These are phyloP conservation scores for Linderniella brevidens DNA, from an alignment of 257 asterid species.

Conservation along the genomic window DNA sequence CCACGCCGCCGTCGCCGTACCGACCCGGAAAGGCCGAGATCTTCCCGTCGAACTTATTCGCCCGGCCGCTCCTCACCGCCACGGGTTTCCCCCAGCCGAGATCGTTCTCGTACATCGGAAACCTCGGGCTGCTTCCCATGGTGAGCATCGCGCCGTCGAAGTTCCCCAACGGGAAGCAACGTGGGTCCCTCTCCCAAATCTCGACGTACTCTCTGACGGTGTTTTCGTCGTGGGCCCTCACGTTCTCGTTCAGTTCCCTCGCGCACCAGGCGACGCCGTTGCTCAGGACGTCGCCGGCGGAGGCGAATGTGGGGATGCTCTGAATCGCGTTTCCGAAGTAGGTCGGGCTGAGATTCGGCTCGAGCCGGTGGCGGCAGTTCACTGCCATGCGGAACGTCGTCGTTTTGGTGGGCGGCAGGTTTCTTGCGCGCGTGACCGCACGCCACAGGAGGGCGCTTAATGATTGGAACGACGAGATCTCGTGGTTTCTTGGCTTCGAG, in stretches of 20 bases:
- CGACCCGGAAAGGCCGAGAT: constrained; percentile 35
- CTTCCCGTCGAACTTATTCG: constrained; percentile 35
- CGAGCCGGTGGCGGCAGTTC: constrained; percentile 47
- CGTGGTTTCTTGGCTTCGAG: constrained; percentile 11
- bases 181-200: constrained; percentile 36
- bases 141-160: constrained; percentile 41
- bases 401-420: constrained; percentile 19
- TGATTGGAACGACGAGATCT: constrained; percentile 52
- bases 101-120: constrained; percentile 35
- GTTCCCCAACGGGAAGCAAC: constrained; percentile 46
- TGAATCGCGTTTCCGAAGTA: constrained; percentile 68
- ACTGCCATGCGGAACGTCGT: constrained; percentile 57
- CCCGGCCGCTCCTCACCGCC: constrained; percentile 28
- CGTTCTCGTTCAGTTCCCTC: constrained; percentile 24
- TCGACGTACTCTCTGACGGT: constrained; percentile 23
- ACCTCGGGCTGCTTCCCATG: constrained; percentile 36
- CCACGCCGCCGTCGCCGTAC: constrained; percentile 28
- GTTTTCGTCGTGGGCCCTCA: constrained; percentile 26
- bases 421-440: constrained; percentile 41
- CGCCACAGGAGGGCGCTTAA: constrained; percentile 47
- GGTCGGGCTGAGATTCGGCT: constrained; percentile 34
- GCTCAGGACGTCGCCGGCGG: constrained; percentile 26
- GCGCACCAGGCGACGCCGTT: constrained; percentile 36
- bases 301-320: constrained; percentile 34
- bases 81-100: constrained; percentile 43